A percentile compares a stretch with the other conserved stretches of the same genome.
Evolutionary conservation across 805 yeast species (phyloP).

Genomic region (Pichia heedii): DNA sequence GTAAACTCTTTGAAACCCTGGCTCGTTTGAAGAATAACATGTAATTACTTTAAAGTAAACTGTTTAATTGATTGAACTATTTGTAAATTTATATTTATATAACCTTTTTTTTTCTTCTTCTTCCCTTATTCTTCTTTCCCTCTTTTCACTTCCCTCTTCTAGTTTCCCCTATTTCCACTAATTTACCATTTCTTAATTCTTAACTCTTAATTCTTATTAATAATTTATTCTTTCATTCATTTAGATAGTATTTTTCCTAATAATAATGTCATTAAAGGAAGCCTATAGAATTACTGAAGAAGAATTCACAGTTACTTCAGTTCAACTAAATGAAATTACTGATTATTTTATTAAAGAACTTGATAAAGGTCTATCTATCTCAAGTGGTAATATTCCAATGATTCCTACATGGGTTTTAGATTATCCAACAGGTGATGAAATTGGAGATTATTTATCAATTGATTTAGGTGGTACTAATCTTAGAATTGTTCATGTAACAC

Average conservation of each 20-base stretch:
- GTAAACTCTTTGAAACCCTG: slow-evolving; percentile 29
- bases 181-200: background rate
- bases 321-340: slow-evolving; percentile 55
- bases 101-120: background rate
- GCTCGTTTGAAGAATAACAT: slow-evolving; percentile 31
- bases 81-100: no score
- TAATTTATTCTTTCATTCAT: background rate
- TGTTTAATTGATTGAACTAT: no score
- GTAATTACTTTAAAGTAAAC: no score
- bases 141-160: background rate
- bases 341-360: slow-evolving; percentile 73
- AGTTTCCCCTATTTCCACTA: background rate
- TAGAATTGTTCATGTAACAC: slow-evolving; percentile 80
- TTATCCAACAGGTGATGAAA: slow-evolving; percentile 85
- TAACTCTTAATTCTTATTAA: background rate
- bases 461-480: slow-evolving; percentile 97
- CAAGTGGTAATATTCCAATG: slow-evolving; percentile 91
- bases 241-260: background rate
- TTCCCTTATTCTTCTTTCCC: background rate
- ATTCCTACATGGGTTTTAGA: slow-evolving; percentile 95
- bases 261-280: slow-evolving; percentile 5
- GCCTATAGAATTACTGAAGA: slow-evolving; percentile 45
- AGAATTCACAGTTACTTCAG: slow-evolving; percentile 53
- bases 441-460: slow-evolving; percentile 83
- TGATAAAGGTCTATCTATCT: slow-evolving; percentile 65